Evolutionary conservation across 2,329 filamentous ascomycete species (phyloP).

Genomic region (Dothiorella sarmentorum): DNA sequence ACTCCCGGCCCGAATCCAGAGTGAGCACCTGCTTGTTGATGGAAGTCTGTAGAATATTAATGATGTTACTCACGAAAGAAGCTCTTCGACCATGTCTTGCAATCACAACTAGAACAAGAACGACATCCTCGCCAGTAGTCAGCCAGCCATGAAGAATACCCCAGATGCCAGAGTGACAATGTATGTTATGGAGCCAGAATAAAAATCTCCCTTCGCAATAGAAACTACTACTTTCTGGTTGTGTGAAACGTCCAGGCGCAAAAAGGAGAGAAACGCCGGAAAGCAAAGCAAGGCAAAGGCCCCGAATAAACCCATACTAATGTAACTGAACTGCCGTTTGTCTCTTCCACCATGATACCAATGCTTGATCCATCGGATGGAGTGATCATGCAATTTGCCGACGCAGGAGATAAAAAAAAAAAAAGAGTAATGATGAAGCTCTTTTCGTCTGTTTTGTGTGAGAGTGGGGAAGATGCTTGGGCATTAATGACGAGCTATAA

Average conservation of each 20-base stretch:
- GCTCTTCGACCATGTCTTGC: too few species aligned
- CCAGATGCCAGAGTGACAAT: too few species aligned
- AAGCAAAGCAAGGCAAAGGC: background rate
- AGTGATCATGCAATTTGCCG: slow-evolving; percentile 4
- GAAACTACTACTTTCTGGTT: slow-evolving; percentile 10
- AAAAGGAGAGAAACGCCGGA: background rate
- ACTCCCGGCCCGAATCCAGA: too few species aligned
- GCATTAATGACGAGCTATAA: background rate
- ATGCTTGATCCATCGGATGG: background rate
- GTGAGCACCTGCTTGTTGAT: too few species aligned
- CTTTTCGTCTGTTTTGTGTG: too few species aligned
- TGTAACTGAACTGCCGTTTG: background rate
- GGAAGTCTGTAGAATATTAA: too few species aligned
- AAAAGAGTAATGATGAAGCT: background rate
- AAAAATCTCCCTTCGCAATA: background rate
- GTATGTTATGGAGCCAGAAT: too few species aligned
- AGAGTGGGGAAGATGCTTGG: too few species aligned
- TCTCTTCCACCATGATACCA: background rate
- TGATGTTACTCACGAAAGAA: too few species aligned
- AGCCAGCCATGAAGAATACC: too few species aligned
- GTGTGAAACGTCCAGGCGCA: background rate
- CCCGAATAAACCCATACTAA: background rate
- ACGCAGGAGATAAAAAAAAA: background rate
- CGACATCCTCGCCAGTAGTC: too few species aligned
- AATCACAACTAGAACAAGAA: too few species aligned